Evolutionary conservation across 78 protist species (phyloP).

Genomic region (Tieghemostelium lacteum): DNA sequence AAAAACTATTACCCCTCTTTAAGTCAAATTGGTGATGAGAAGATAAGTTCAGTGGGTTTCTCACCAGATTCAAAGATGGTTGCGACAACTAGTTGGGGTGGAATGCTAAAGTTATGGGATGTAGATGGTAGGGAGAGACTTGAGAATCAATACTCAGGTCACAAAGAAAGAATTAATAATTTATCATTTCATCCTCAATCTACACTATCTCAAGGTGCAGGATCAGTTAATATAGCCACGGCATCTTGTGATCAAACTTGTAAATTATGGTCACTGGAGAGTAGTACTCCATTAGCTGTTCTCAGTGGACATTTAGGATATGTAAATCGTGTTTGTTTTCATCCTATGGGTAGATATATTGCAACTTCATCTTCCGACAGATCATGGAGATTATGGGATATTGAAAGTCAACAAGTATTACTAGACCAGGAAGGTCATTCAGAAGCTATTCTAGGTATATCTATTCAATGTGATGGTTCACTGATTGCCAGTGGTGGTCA

Average conservation of each 20-base stretch:
- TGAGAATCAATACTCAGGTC: conserved; percentile 30
- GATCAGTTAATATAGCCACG: conserved; percentile 46
- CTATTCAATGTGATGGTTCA: conserved; percentile 87
- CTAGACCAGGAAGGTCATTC: conserved; percentile 90
- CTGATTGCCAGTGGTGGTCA: conserved; percentile 78
- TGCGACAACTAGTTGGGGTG: conserved; percentile 80
- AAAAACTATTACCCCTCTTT: conserved; percentile 5
- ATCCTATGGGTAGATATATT: conserved; percentile 52
- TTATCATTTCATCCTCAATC: conserved; percentile 30
- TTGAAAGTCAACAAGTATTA: conserved; percentile 31
- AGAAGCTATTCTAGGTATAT: conserved; percentile 65
- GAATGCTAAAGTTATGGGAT: conserved; percentile 63
- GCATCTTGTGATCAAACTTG: conserved; percentile 39
- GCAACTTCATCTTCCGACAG: conserved; percentile 61
- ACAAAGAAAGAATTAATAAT: conserved; percentile 39
- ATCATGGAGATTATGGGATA: conserved; percentile 87
- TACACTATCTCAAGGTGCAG: background rate
- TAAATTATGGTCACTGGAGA: conserved; percentile 47
- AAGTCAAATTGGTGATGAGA: conserved; percentile 77
- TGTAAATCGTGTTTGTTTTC: conserved; percentile 76
- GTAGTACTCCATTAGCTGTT: background rate
- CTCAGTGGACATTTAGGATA: conserved; percentile 60
- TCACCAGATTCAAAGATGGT: conserved; percentile 33
- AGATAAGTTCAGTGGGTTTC: conserved; percentile 27
- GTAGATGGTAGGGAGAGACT: background rate